Percentiles rank a stretch among this genome's conserved stretches.
Conservation (phyloP, 148 eudicot species). For the Dianthus caryophyllus region DNA sequence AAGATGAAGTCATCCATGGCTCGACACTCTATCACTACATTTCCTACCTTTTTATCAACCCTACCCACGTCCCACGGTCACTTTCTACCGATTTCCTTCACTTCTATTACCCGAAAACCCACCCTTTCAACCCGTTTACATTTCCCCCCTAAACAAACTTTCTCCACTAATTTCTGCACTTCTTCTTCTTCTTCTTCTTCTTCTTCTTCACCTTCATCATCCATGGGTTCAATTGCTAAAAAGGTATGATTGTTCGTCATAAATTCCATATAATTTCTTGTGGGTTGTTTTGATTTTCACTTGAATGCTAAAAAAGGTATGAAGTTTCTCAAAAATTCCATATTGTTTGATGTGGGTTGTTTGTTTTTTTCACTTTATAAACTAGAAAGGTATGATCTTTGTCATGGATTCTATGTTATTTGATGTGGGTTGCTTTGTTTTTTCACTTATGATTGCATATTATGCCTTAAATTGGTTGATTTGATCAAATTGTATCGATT, state of each 20-base stretch:
- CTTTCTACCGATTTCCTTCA: neutral
- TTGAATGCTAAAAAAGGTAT: too few species aligned
- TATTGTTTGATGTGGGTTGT: conserved; percentile 6
- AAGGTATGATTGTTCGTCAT: conserved; percentile 33
- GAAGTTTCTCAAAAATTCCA: neutral
- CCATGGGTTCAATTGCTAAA: conserved; percentile 66
- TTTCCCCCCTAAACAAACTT: conserved; percentile 18
- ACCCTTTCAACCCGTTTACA: conserved; percentile 1
- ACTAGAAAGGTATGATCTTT: conserved; percentile 44
- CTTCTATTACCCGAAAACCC: conserved; percentile 21
- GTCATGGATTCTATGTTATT: neutral
- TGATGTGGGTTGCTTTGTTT: conserved; percentile 3
- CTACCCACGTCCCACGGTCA: conserved; percentile 16
- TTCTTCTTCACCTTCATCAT: conserved; percentile 28
- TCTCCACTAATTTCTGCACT: conserved; percentile 12
- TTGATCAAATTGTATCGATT: too few species aligned
- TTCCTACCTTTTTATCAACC: conserved; percentile 20
- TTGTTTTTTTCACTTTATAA: neutral
- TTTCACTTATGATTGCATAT: too few species aligned
- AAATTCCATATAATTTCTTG: neutral
- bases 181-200: conserved; percentile 20
- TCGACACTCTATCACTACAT: conserved; percentile 17
- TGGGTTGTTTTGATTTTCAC: neutral
- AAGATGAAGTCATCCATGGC: conserved; percentile 20
- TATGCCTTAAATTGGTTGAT: too few species aligned